A percentile compares a stretch with the other conserved stretches of the same genome.
Evolutionary conservation across 371 early-diverging fungal species (phyloP).

Genomic region (Apophysomyces elegans): DNA sequence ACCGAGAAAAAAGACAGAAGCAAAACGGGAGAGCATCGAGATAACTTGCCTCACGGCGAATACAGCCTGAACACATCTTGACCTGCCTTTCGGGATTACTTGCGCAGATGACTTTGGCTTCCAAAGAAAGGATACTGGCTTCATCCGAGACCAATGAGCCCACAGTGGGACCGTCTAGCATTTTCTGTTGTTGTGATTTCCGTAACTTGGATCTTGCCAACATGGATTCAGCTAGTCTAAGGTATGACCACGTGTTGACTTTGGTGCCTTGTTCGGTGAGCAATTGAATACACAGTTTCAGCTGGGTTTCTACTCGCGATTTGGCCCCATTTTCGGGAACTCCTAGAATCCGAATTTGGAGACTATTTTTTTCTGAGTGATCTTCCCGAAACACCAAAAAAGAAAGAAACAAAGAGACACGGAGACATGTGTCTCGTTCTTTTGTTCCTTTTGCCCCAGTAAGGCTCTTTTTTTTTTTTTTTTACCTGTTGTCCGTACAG

Average conservation of each 20-base stretch:
- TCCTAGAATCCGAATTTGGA: constrained; percentile 68
- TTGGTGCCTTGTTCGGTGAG: constrained; percentile 65
- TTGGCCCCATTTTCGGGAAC: constrained; percentile 77
- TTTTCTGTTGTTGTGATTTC: constrained; percentile 18
- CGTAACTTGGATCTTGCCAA: constrained; percentile 65
- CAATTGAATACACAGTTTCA: constrained; percentile 79
- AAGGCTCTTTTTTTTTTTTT: neutral
- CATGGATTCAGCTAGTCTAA: constrained; percentile 71
- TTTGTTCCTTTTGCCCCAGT: neutral
- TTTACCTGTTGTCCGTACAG: neutral
- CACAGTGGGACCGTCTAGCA: constrained; percentile 18
- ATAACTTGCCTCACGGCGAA: constrained; percentile 72
- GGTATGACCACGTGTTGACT: constrained; percentile 70
- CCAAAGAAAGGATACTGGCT: constrained; percentile 60
- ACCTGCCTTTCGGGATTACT: constrained; percentile 76
- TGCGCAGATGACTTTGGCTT: constrained; percentile 83
- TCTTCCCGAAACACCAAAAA: neutral
- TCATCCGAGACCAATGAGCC: constrained; percentile 27
- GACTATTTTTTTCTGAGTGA: constrained; percentile 12
- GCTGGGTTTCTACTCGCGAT: constrained; percentile 88
- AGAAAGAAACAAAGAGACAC: neutral
- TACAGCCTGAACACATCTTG: constrained; percentile 81
- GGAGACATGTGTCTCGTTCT: neutral
- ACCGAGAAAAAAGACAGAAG: neutral
- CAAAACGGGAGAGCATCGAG: neutral